A percentile compares a stretch with the other conserved stretches of the same genome.
These are phyloP conservation scores for Cutaneotrichosporon daszewskae DNA, from an alignment of 1,284 basidiomycete species.

Conservation along the genomic window DNA sequence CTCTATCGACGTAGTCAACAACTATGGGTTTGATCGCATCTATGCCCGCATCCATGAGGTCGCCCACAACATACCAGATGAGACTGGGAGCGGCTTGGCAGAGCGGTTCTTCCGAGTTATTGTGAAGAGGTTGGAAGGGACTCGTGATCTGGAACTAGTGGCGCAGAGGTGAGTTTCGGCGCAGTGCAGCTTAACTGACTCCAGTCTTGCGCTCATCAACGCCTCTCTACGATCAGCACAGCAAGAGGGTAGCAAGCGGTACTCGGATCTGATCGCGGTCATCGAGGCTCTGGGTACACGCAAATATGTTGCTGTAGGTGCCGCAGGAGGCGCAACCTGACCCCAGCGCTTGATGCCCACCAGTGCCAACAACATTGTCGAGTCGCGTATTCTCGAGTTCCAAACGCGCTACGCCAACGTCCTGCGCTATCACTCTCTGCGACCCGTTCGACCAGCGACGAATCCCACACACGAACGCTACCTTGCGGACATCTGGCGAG, in stretches of 20 bases:
- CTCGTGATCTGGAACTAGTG: conserved; percentile 73
- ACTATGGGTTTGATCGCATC: conserved; percentile 76
- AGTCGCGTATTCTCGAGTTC: conserved; percentile 78
- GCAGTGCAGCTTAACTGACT: conserved; percentile 9
- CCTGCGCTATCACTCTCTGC: conserved; percentile 71
- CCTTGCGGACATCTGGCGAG: conserved; percentile 67
- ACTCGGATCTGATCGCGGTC: conserved; percentile 31
- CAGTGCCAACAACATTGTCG: conserved; percentile 68
- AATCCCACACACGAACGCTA: conserved; percentile 60
- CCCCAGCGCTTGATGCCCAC: conserved; percentile 71
- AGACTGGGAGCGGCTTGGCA: conserved; percentile 43
- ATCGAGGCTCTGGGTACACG: conserved; percentile 74
- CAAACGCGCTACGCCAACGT: conserved; percentile 81
- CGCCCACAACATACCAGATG: conserved; percentile 55
- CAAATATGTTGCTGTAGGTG: conserved; percentile 71
- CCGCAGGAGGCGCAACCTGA: conserved; percentile 3
- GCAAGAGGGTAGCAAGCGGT: conserved; percentile 30
- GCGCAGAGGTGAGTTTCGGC: conserved; percentile 61
- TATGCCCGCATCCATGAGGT: conserved; percentile 70
- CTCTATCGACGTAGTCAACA: conserved; percentile 32
- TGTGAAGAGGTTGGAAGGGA: conserved; percentile 66
- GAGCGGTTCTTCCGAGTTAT: conserved; percentile 50
- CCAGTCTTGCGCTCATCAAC: conserved; percentile 82
- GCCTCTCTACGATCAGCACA: conserved; percentile 50
- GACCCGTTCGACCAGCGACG: conserved; percentile 63